These are phyloP conservation scores for Tetracentron sinense DNA, from an alignment of 164 flowering plant genomes.

Conservation along the genomic window DNA sequence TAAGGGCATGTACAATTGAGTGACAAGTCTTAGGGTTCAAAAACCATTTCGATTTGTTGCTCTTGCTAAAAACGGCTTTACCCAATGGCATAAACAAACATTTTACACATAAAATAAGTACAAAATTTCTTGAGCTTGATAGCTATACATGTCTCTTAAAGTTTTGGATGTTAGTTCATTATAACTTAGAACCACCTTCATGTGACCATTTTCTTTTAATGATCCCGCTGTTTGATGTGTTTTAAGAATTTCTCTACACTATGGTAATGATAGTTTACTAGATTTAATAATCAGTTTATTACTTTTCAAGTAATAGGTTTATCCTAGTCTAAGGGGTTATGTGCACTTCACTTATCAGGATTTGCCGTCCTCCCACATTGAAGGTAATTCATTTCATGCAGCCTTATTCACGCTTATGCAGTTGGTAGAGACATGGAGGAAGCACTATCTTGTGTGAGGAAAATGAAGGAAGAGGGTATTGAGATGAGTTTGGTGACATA, in stretches of 20 bases:
- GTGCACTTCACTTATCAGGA: slow-evolving; percentile 5
- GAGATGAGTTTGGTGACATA: slow-evolving; percentile 90
- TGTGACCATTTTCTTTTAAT: no score
- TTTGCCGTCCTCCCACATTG: slow-evolving; percentile 20
- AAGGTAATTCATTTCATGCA: slow-evolving; percentile 52
- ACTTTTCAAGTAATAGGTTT: background rate
- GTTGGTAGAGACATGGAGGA: slow-evolving; percentile 99
- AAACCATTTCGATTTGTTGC: background rate
- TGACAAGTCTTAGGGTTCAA: background rate
- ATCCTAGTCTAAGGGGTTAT: background rate
- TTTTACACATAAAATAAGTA: no score
- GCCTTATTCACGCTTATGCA: slow-evolving; percentile 98
- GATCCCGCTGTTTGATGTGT: no score
- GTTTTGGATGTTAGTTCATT: no score
- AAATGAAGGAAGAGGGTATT: slow-evolving; percentile 86
- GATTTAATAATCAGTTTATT: background rate
- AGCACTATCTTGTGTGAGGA: slow-evolving; percentile 84
- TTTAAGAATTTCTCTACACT: no score
- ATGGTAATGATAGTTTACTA: no score
- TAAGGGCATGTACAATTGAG: background rate
- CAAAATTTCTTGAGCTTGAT: background rate
- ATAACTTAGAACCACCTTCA: no score
- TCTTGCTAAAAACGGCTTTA: background rate
- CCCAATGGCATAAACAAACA: background rate
- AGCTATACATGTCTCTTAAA: background rate